Base-by-base conservation (phyloP, 2,329 filamentous ascomycete genomes). In the Aspergillus awamori region DNA sequence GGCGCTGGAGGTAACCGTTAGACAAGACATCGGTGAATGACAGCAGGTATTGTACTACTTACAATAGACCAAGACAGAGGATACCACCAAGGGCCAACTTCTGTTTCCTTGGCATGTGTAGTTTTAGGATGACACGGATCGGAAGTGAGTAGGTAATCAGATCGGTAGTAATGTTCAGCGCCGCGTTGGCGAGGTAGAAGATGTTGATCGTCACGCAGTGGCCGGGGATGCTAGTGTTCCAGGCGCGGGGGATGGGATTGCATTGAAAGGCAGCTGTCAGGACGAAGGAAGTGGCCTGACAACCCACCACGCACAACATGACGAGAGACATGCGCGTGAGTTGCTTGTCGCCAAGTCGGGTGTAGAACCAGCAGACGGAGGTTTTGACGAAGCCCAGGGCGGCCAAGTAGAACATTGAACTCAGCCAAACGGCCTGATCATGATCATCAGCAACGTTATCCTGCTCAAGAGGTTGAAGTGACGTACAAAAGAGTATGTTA, bases 161-260 rank as follows among this genome's bases (percentile, higher is more conserved):
- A 70, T 89, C 85, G 6, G 85, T 87, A 47, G 83, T 67, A 51
- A 87, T 87, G 71, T 88, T 88, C 63, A 87, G 80, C 28, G 84
- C 81, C 2, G 86, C 85, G 38, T 86, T 79, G 38, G 80, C 79
- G 30, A 84, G 78, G 28, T 86, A 79, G 54, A 85, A 83, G 0
- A 76, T 74, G 2, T 82, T 78, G 62, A 87, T 75, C 57, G 77
- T 71, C 57, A 85, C 73, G 59, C 82, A 85, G n/a, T 69, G 61
- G 63, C 80, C 62, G 0, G 71, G 43, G 5, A 73, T 65, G 15
- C 65, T 65, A n/a, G 67, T 65, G 36, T 78, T 69, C 78, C 80
- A 82, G 43, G 74, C 76, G 52, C 70, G 76, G 15, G 66, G 63
- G 38, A 81, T 69, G 11, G 80, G 80, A 6, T 64, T 63, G 64